phyloP scores from a whole-genome alignment of 1,284 basidiomycete species.

The Fomitopsis palustris region DNA sequence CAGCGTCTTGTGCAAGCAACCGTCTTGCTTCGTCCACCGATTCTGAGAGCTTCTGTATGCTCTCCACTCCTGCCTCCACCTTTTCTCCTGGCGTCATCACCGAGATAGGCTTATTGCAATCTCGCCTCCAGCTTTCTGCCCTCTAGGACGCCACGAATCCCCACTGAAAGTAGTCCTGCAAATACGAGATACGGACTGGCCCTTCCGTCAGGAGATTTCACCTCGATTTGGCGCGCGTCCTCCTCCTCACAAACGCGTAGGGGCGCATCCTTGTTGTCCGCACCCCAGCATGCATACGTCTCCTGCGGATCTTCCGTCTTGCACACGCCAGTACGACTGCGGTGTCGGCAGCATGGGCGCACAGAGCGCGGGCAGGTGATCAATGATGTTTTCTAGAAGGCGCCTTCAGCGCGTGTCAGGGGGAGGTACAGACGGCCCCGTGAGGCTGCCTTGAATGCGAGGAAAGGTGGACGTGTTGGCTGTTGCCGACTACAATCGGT shows the following conservation, averaged over 20 bases:
- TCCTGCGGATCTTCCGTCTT: constrained; percentile 65
- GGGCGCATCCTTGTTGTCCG: constrained; percentile 63
- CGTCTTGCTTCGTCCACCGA: constrained; percentile 44
- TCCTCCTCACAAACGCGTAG: constrained; percentile 55
- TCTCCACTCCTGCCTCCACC: constrained; percentile 37
- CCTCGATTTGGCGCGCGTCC: constrained; percentile 55
- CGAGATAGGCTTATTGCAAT: constrained; percentile 39
- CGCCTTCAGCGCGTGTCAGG: constrained; percentile 28
- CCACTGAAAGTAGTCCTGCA: constrained; percentile 47
- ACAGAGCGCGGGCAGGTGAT: constrained; percentile 50
- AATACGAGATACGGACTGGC: constrained; percentile 40
- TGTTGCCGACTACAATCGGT: constrained; percentile 44
- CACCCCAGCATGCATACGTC: constrained; percentile 69
- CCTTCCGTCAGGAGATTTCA: constrained; percentile 60
- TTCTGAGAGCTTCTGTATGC: constrained; percentile 37
- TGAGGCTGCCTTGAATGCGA: constrained; percentile 32
- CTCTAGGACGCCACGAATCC: constrained; percentile 38
- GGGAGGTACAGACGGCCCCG: constrained; percentile 1
- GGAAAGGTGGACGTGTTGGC: constrained; percentile 61
- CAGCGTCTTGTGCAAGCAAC: constrained; percentile 32
- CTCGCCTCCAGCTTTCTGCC: constrained; percentile 32
- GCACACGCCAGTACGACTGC: constrained; percentile 60
- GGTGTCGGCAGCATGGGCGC: constrained; percentile 56
- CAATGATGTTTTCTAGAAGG: constrained; percentile 42
- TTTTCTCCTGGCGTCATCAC: constrained; percentile 39